Base-by-base conservation (phyloP, 2,329 filamentous ascomycete genomes). In the Talaromyces sp. region DNA sequence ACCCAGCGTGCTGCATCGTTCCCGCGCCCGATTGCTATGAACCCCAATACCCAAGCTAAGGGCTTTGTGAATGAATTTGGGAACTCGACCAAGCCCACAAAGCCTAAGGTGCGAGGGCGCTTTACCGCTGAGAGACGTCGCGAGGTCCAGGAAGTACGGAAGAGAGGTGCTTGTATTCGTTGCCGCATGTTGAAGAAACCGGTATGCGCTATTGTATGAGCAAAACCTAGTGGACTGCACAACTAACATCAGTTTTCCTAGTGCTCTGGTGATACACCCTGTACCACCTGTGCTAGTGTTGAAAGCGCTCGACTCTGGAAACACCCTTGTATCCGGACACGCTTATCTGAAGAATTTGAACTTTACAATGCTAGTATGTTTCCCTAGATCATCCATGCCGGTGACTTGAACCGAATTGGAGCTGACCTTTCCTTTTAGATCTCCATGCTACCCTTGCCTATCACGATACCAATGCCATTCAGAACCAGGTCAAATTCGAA, bases 111-210 rank as follows among this genome's bases (percentile, higher is more conserved):
- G 5, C 76, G 83, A 39, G 80, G 80, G 3, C 75, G 79, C n/a
- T 86, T 86, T 61, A 76, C 78, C 27, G 80, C 82, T 39, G 74
- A 76, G 19, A 73, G 83, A 53, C 77, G 83, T 30, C 80, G 82
- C 56, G 81, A 86, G 62, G 83, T 86, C 2, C 80, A 83, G 56
- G 78, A 82, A 55, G 80, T 85, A 30, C 77, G 83, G 20, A 85
- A 85, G 65, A 75, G 78, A 47, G 83, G 83, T 11, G 83, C 83
- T 7, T 86, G 83, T 61, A 80, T 86, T 56, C 79, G 83, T 30
- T 86, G 83, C 64, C 80, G 83, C 13, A 85, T 86, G 83, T 70
- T 86, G 20, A 86, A 85, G 70, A 86, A 86, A 62, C 80, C 82
- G 33, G 74, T 76, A 71, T 56, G 68, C 36, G 24, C 24, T 9